These are phyloP conservation scores for Tagetes patula DNA, from an alignment of 129 eudicot genomes.

Conservation along the genomic window DNA sequence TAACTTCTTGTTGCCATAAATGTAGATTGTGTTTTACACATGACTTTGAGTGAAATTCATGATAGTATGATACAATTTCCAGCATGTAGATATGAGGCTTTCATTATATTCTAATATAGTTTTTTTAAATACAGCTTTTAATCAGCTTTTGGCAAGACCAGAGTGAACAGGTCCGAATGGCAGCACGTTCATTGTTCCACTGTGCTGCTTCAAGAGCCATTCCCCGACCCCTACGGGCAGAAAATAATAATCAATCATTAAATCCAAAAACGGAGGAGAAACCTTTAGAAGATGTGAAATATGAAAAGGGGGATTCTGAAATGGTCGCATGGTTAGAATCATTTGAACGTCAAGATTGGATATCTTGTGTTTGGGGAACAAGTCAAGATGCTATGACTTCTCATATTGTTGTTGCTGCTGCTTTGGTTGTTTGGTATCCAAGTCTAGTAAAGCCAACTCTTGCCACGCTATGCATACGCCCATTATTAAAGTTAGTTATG, in stretches of 20 bases:
- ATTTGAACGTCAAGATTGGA: constrained; percentile 90
- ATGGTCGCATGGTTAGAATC: constrained; percentile 90
- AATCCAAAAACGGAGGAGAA: constrained; percentile 21
- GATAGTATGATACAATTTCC: not conserved
- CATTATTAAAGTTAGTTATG: constrained; percentile 79
- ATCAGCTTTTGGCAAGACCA: constrained; percentile 97
- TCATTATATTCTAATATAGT: not conserved
- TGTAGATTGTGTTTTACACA: not conserved
- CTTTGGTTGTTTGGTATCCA: constrained; percentile 94
- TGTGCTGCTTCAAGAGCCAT: constrained; percentile 97
- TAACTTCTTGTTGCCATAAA: constrained; percentile 31
- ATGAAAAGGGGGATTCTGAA: constrained; percentile 50
- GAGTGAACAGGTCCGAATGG: constrained; percentile 91
- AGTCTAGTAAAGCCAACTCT: constrained; percentile 89
- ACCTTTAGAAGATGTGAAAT: constrained; percentile 9
- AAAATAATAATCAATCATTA: constrained; percentile 27
- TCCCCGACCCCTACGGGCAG: constrained; percentile 63
- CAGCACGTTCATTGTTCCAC: constrained; percentile 94
- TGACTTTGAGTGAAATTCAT: constrained; percentile 14
- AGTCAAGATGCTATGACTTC: constrained; percentile 97
- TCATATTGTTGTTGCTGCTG: constrained; percentile 90
- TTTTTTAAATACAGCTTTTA: constrained; percentile 54
- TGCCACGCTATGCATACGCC: constrained; percentile 57
- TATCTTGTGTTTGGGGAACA: constrained; percentile 91
- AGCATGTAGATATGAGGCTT: not conserved